A percentile compares a stretch with the other conserved stretches of the same genome.
Evolutionary conservation across 768 basidiomycete species (phyloP).

Genomic region (Hericium alpestre): DNA sequence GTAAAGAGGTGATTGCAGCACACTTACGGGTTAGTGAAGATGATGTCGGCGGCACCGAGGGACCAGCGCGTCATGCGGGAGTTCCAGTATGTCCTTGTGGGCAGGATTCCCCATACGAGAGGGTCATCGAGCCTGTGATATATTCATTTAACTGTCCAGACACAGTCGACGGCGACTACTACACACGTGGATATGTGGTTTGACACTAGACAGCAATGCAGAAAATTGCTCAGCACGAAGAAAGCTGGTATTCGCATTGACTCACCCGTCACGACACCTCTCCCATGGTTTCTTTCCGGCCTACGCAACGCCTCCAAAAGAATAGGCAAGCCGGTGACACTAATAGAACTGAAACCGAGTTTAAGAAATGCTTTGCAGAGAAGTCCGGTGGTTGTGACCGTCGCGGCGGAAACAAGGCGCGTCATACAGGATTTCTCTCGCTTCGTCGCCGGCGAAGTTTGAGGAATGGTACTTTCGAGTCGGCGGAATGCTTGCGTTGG

Average conservation of each 20-base stretch:
- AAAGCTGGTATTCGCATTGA: constrained; percentile 5
- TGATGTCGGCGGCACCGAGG: constrained; percentile 84
- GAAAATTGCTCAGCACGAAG: background rate
- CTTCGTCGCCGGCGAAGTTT: background rate
- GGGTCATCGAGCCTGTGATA: constrained; percentile 66
- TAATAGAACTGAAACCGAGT: constrained; percentile 53
- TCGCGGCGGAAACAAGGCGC: constrained; percentile 38
- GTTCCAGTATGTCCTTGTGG: constrained; percentile 46
- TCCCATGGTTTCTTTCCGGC: constrained; percentile 34
- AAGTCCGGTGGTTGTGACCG: constrained; percentile 59
- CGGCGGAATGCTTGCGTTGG: background rate
- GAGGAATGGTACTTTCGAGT: background rate
- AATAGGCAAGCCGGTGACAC: constrained; percentile 58
- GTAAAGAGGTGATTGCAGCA: background rate
- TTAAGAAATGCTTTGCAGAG: constrained; percentile 71
- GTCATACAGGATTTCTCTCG: constrained; percentile 4
- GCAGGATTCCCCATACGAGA: constrained; percentile 80
- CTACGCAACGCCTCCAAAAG: constrained; percentile 53
- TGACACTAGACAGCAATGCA: constrained; percentile 42
- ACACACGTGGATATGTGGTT: constrained; percentile 91
- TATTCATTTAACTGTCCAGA: background rate
- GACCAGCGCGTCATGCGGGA: constrained; percentile 74
- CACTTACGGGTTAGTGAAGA: constrained; percentile 86
- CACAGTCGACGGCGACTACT: background rate
- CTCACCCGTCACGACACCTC: constrained; percentile 68